phyloP scores from a whole-genome alignment of 495 filamentous ascomycete genomes.

The Annulohypoxylon moriforme region DNA sequence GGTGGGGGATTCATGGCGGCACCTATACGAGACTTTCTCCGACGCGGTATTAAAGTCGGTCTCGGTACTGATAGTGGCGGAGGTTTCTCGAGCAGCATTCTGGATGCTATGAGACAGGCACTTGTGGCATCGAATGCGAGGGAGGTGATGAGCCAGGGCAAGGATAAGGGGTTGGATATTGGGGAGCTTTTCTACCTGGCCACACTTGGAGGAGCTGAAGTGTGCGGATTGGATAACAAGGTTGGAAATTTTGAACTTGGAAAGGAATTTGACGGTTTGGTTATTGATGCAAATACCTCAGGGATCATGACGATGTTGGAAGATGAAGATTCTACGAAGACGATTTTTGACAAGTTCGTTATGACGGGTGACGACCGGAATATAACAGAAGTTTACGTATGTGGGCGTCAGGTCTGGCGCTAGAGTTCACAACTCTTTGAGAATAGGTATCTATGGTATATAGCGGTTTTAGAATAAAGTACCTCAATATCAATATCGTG shows the following conservation, averaged over 20 bases:
- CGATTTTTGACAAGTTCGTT: constrained; percentile 71
- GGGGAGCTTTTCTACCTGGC: constrained; percentile 70
- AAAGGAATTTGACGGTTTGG: constrained; percentile 73
- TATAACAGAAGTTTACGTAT: constrained; percentile 67
- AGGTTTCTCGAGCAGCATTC: constrained; percentile 69
- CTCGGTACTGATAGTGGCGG: constrained; percentile 75
- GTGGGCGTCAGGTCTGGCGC: constrained; percentile 62
- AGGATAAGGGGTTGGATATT: constrained; percentile 61
- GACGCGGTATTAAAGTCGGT: constrained; percentile 70
- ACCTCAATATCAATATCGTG: too few species aligned
- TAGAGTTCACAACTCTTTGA: background rate
- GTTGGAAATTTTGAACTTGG: constrained; percentile 70
- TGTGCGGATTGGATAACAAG: constrained; percentile 64
- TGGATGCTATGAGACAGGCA: constrained; percentile 69
- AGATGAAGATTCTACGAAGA: constrained; percentile 59
- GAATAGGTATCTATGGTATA: background rate
- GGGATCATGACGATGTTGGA: constrained; percentile 65
- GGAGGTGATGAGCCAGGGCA: constrained; percentile 60
- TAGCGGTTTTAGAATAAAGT: too few species aligned
- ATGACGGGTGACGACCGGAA: constrained; percentile 76
- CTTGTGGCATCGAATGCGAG: constrained; percentile 70
- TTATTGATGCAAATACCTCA: constrained; percentile 59
- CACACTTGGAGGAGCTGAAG: constrained; percentile 71
- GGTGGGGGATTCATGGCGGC: constrained; percentile 70
- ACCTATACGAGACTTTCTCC: constrained; percentile 66